Percentiles rank a stretch among this genome's conserved stretches.
These are phyloP conservation scores for Luvunga scandens DNA, from an alignment of 345 rosid genomes.

Conservation along the genomic window DNA sequence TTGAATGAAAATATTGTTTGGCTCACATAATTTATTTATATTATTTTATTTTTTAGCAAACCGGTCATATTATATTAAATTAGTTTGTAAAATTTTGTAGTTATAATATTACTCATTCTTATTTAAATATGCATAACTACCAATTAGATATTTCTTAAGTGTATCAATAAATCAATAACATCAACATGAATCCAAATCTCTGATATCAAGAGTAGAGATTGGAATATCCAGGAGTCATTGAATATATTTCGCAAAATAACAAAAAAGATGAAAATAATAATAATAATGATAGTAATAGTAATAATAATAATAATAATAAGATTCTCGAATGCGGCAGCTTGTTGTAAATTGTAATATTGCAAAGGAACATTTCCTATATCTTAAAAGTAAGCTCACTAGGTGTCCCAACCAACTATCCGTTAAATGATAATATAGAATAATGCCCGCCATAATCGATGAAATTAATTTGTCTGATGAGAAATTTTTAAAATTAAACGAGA, in stretches of 20 bases:
- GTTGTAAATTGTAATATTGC: not conserved
- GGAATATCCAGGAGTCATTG: not conserved
- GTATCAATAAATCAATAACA: no score
- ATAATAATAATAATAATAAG: not conserved
- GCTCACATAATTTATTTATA: no score
- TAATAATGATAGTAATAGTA: no score
- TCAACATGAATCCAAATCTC: not conserved
- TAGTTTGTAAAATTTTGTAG: no score
- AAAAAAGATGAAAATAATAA: no score
- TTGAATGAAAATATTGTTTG: no score
- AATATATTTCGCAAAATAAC: not conserved
- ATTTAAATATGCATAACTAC: no score
- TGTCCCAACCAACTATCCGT: not conserved
- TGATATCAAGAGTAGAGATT: not conserved
- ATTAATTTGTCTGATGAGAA: no score
- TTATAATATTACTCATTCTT: no score
- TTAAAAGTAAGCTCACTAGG: not conserved
- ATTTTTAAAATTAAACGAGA: no score
- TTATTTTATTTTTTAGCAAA: no score
- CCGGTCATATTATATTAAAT: fast-evolving
- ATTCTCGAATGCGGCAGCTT: not conserved
- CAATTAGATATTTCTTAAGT: no score
- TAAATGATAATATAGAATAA: not conserved
- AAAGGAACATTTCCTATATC: not conserved
- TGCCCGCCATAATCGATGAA: not conserved